A percentile compares a stretch with the other conserved stretches of the same genome.
These are phyloP conservation scores for Neonectria neomacrospora DNA, from an alignment of 2,329 filamentous ascomycete species.

Conservation along the genomic window DNA sequence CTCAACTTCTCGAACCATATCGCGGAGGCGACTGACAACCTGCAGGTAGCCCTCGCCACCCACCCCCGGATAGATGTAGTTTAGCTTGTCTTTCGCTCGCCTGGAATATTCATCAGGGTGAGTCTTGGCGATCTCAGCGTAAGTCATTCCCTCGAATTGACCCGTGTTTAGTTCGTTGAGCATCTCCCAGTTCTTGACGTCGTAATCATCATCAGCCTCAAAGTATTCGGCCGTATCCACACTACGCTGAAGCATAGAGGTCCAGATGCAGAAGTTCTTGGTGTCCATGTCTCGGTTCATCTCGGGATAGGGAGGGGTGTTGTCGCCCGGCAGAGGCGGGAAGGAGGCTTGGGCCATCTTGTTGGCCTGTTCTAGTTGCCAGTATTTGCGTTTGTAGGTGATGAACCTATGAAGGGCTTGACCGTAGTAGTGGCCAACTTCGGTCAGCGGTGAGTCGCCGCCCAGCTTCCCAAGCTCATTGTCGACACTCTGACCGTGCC, in stretches of 20 bases:
- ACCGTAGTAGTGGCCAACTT: constrained; percentile 83
- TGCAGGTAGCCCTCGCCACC: constrained; percentile 97
- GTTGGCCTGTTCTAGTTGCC: constrained; percentile 84
- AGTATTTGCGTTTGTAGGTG: constrained; percentile 79
- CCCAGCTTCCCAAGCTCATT: constrained; percentile 90
- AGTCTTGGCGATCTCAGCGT: constrained; percentile 84
- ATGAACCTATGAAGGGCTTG: constrained; percentile 85
- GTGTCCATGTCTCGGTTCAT: constrained; percentile 74
- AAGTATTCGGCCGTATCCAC: constrained; percentile 91
- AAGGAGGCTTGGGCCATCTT: constrained; percentile 82
- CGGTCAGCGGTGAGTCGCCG: constrained; percentile 86
- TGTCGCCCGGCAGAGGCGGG: constrained; percentile 90
- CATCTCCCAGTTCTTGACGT: constrained; percentile 98
- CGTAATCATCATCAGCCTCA: constrained; percentile 90
- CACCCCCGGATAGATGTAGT: constrained; percentile 95
- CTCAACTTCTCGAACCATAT: constrained; percentile 97
- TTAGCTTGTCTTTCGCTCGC: constrained; percentile 86
- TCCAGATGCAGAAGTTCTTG: constrained; percentile 98
- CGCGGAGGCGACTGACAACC: constrained; percentile 92
- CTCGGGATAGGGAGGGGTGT: constrained; percentile 94
- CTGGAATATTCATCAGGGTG: constrained; percentile 84
- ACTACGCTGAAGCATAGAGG: constrained; percentile 92
- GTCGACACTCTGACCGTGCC: constrained; percentile 91
- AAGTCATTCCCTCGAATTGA: constrained; percentile 93
- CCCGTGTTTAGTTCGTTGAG: constrained; percentile 96